Conservation (phyloP, 495 filamentous ascomycete species). For the Aspergillus campestris region DNA sequence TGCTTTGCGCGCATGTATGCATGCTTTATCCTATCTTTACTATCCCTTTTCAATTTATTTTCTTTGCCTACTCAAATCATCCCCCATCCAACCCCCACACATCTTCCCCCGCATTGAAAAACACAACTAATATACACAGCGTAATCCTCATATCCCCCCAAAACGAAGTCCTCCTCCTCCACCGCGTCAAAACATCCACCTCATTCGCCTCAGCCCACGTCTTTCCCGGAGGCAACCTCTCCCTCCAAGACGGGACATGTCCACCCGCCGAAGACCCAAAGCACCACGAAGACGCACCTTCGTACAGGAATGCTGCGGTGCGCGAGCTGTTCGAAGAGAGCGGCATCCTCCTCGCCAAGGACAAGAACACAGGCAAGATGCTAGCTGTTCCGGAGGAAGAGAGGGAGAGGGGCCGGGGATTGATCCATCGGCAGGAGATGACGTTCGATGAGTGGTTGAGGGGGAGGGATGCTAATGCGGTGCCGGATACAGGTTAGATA, state of each 20-base stretch:
- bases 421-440: constrained; percentile 53
- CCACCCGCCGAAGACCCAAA: constrained; percentile 33
- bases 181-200: constrained; percentile 69
- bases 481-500: constrained; percentile 54
- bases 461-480: constrained; percentile 48
- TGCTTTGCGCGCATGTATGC: too few relatives aligned
- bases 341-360: constrained; percentile 72
- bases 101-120: too few relatives aligned
- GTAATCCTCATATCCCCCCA: constrained; percentile 76
- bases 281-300: constrained; percentile 57
- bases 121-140: constrained; percentile 33
- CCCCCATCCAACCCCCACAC: too few relatives aligned
- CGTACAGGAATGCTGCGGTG: constrained; percentile 72
- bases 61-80: too few relatives aligned
- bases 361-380: constrained; percentile 34
- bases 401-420: constrained; percentile 56
- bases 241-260: constrained; percentile 54
- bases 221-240: constrained; percentile 89
- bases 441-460: constrained; percentile 61
- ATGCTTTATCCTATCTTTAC: too few relatives aligned
- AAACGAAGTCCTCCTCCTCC: constrained; percentile 82
- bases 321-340: constrained; percentile 94
- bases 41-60: too few relatives aligned
- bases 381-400: constrained; percentile 50
- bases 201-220: constrained; percentile 91